Evolutionary conservation across 257 asterid genomes (phyloP).

Genomic region (Fraxinus anomala): DNA sequence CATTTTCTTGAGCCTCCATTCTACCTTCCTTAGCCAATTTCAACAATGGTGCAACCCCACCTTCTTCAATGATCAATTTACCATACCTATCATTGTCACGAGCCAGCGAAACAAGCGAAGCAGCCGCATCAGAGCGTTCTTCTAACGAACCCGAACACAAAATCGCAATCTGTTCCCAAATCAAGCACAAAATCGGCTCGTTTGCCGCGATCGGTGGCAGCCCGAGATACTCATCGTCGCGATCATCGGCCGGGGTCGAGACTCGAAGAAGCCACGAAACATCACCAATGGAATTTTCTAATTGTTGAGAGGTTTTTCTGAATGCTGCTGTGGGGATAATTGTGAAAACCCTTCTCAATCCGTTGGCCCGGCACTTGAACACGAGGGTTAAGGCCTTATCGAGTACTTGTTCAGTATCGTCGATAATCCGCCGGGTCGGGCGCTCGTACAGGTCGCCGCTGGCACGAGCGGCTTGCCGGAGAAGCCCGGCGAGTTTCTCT

Average conservation of each 20-base stretch:
- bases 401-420: slow-evolving; percentile 64
- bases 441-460: slow-evolving; percentile 67
- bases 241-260: slow-evolving; percentile 61
- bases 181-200: slow-evolving; percentile 72
- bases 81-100: slow-evolving; percentile 77
- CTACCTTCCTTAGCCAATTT: slow-evolving; percentile 71
- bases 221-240: slow-evolving; percentile 66
- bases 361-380: slow-evolving; percentile 64
- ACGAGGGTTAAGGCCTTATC: slow-evolving; percentile 64
- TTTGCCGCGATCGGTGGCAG: slow-evolving; percentile 77
- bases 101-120: slow-evolving; percentile 65
- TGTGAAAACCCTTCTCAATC: slow-evolving; percentile 61
- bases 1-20: slow-evolving; percentile 73
- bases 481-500: slow-evolving; percentile 54
- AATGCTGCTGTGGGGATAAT: slow-evolving; percentile 62
- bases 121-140: slow-evolving; percentile 66
- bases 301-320: slow-evolving; percentile 55
- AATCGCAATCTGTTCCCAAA: slow-evolving; percentile 75
- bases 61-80: slow-evolving; percentile 76
- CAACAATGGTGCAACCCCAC: slow-evolving; percentile 68
- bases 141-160: slow-evolving; percentile 56
- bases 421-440: slow-evolving; percentile 79
- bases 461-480: slow-evolving; percentile 72
- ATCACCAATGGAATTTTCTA: slow-evolving; percentile 71
- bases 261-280: slow-evolving; percentile 83